These are phyloP conservation scores for Prunus mira DNA, from an alignment of 306 rosid species.

Conservation along the genomic window DNA sequence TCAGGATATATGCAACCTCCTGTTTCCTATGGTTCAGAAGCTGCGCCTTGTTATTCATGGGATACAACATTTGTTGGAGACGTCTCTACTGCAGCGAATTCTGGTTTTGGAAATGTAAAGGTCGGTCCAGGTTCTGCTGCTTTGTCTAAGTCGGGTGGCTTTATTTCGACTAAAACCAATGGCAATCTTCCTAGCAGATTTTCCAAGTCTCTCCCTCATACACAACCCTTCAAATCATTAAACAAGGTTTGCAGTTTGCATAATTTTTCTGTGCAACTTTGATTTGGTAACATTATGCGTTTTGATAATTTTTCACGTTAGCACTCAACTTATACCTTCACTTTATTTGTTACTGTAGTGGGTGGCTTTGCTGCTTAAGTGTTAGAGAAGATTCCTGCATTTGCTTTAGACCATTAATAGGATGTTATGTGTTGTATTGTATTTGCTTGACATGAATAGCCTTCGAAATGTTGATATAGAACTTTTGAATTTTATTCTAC, in stretches of 20 bases:
- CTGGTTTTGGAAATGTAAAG: slow-evolving; percentile 30
- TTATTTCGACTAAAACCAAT: slow-evolving; percentile 23
- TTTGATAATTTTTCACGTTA: neutral
- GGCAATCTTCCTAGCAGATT: slow-evolving; percentile 30
- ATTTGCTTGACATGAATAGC: neutral
- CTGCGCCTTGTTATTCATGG: slow-evolving; percentile 40
- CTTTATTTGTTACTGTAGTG: neutral
- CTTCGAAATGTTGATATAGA: slow-evolving; percentile 2
- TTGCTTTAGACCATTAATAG: neutral
- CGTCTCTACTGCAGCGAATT: slow-evolving; percentile 33
- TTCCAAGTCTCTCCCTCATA: slow-evolving; percentile 29
- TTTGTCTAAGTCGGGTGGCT: slow-evolving; percentile 36
- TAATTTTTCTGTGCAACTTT: neutral
- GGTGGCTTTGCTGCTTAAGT: neutral
- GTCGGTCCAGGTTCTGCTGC: slow-evolving; percentile 27
- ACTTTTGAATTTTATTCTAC: slow-evolving; percentile 22
- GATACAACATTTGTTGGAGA: slow-evolving; percentile 31
- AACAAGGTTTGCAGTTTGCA: slow-evolving; percentile 50
- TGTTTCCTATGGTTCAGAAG: slow-evolving; percentile 48
- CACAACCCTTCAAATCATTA: slow-evolving; percentile 27
- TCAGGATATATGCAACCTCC: slow-evolving; percentile 49
- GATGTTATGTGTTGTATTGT: neutral
- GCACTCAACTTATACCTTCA: neutral
- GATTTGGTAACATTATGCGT: neutral
- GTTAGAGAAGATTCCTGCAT: neutral